Percentiles rank a stretch among this genome's conserved stretches.
phyloP scores from a whole-genome alignment of 2,329 filamentous ascomycete genomes.

The Rutstroemia sydowiana region DNA sequence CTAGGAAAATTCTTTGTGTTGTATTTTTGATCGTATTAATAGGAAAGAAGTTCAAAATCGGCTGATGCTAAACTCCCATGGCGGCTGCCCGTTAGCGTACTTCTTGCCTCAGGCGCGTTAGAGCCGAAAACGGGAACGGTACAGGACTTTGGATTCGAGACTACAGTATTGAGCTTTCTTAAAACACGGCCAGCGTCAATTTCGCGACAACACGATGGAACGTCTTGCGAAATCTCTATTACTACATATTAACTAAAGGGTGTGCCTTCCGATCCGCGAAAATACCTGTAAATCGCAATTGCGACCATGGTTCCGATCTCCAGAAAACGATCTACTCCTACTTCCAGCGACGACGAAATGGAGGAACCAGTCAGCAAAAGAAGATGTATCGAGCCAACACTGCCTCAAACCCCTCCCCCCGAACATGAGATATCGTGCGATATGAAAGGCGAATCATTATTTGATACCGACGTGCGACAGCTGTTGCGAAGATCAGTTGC shows the following conservation, averaged over 20 bases:
- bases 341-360: slow-evolving; percentile 22
- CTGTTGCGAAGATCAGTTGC: slow-evolving; percentile 48
- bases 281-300: neutral
- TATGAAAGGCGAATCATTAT: slow-evolving; percentile 13
- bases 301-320: slow-evolving; percentile 14
- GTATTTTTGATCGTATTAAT: slow-evolving; percentile 21
- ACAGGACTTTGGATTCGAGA: neutral
- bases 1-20: slow-evolving; percentile 23
- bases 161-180: neutral
- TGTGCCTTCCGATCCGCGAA: neutral
- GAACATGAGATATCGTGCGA: slow-evolving; percentile 13
- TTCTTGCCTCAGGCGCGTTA: neutral
- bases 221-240: neutral
- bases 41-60: slow-evolving; percentile 18
- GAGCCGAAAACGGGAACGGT: too few species aligned
- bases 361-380: slow-evolving; percentile 24
- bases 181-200: neutral
- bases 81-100: neutral
- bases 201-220: neutral
- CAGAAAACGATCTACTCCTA: slow-evolving; percentile 24
- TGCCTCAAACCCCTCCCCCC: slow-evolving; percentile 23
- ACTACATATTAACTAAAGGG: slow-evolving; percentile 4
- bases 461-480: slow-evolving; percentile 25
- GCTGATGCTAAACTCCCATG: slow-evolving; percentile 13
- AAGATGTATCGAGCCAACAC: slow-evolving; percentile 15